Evolutionary conservation across 805 yeast species (phyloP), one percentile per base, ranked within the genome.

Genomic region (Nematodospora valgi): DNA sequence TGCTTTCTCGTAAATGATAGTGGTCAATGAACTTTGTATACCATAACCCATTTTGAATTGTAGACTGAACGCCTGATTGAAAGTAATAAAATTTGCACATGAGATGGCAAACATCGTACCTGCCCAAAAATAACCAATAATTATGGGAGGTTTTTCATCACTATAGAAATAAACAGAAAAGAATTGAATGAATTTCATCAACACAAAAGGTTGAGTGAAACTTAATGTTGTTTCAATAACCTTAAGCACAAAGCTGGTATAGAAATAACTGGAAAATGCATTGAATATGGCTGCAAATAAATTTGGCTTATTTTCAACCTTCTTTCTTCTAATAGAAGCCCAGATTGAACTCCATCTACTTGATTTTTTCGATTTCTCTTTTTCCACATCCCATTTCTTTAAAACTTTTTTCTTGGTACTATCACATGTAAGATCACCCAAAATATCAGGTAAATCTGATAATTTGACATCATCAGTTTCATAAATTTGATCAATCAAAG

Each of bases 401-500:
- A 45, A 32, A 35, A 64, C 52, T 21, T 20, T 31, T 2, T 32
- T 32, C 25, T 39, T 51, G 13, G 57, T 51, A 12, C 32, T 43
- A 17, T 47, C 48, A 32, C 42, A 38, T 18, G 33, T 36, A 11
- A 46, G 23, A 11, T 46, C 47, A 18, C 39, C 39, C 2, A 41
- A 43, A 39, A 35, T 47, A 12, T 74, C 70, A 9, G 96, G 96
- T 33, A 91, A 70, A 55, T 88, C 96, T 2, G 67, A 62, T 8
- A 46, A 43, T 17, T 38, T 40, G 13, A 57, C 54, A 13, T 48
- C 48, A n/a, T 42, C 48, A 6, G 54, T 48, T 13, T 35, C 32
- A 41, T 56, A 47, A 32, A 58, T 51, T 19, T 47, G 38, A 21
- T 42, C 34, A 26, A 62, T 52, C 17, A 52, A 39, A 2, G 60